Percentiles rank a stretch among this genome's conserved stretches.
phyloP scores from a whole-genome alignment of 202 grass and related monocot species.

The Saccharum hybrid region DNA sequence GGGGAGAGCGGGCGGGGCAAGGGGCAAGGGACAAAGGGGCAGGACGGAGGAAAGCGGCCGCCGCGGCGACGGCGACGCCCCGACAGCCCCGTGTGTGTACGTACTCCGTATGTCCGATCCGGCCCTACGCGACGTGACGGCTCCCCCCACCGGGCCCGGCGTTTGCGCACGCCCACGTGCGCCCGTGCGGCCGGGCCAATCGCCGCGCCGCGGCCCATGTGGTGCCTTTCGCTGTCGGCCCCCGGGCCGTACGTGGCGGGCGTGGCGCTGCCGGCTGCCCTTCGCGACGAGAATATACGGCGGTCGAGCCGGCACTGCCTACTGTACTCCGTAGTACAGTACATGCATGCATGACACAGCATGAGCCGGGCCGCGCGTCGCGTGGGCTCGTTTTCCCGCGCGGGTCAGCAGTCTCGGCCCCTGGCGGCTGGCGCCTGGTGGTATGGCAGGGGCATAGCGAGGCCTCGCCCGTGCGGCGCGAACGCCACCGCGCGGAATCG shows the following conservation, averaged over 20 bases:
- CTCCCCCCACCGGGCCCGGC: neutral
- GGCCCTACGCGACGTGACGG: constrained; percentile 27
- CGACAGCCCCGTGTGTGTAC: neutral
- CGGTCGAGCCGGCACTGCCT: constrained; percentile 2
- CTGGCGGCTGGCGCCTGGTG: too few species aligned
- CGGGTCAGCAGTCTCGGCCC: neutral
- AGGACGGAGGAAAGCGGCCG: constrained; percentile 14
- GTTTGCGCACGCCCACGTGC: constrained; percentile 40
- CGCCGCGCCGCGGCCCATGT: constrained; percentile 49
- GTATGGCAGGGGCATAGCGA: too few species aligned
- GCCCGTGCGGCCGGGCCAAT: constrained; percentile 36
- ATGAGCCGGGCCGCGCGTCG: neutral
- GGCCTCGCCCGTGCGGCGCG: too few species aligned
- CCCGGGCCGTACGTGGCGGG: constrained; percentile 34
- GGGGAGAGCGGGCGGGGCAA: too few species aligned
- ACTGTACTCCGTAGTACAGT: too few species aligned
- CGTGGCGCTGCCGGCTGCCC: constrained; percentile 28
- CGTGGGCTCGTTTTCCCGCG: neutral
- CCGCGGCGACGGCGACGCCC: constrained; percentile 4
- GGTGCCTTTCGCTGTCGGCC: constrained; percentile 26
- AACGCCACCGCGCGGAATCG: too few species aligned
- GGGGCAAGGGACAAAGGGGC: too few species aligned
- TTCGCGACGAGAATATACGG: constrained; percentile 32
- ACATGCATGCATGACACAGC: neutral
- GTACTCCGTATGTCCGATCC: neutral